A percentile compares a stretch with the other conserved stretches of the same genome.
Evolutionary conservation across 495 filamentous ascomycete genomes (phyloP).

Genomic region (Delitschia confertaspora): DNA sequence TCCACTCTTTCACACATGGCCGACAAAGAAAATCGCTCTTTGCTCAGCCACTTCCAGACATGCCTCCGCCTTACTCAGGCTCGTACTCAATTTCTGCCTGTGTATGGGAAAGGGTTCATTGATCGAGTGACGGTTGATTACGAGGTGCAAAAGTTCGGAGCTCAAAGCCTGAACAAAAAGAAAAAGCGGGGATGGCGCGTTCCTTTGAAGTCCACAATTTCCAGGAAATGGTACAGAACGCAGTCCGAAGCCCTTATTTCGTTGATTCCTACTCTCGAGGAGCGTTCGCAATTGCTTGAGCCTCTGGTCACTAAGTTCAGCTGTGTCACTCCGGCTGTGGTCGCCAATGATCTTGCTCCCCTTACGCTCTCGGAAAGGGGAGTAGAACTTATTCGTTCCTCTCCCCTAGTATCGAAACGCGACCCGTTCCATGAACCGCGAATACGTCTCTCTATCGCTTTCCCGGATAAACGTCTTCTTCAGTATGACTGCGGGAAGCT

Average conservation of each 20-base stretch:
- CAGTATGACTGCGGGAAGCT: conserved; percentile 98
- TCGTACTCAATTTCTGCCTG: conserved; percentile 67
- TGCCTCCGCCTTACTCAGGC: conserved; percentile 73
- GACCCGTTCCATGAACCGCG: conserved; percentile 93
- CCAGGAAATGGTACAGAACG: conserved; percentile 67
- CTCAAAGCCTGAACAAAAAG: conserved; percentile 1
- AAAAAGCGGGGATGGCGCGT: neutral
- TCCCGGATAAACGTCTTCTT: conserved; percentile 88
- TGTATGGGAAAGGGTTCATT: conserved; percentile 69
- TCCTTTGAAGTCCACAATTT: too few species aligned
- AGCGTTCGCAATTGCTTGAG: conserved; percentile 61
- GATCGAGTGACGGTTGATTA: conserved; percentile 59
- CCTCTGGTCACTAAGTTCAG: conserved; percentile 76
- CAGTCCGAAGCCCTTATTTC: conserved; percentile 56
- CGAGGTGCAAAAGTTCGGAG: conserved; percentile 41
- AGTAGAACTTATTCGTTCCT: conserved; percentile 17
- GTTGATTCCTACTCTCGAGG: conserved; percentile 63
- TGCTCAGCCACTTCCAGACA: conserved; percentile 70
- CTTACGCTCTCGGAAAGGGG: conserved; percentile 38
- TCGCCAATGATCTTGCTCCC: conserved; percentile 58
- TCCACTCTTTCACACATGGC: conserved; percentile 66
- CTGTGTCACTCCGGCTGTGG: conserved; percentile 80
- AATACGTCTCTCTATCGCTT: conserved; percentile 87
- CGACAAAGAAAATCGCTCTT: conserved; percentile 57
- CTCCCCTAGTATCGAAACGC: conserved; percentile 46